Base-by-base conservation (phyloP, 495 filamentous ascomycete genomes). In the Penicillium bialowiezense region DNA sequence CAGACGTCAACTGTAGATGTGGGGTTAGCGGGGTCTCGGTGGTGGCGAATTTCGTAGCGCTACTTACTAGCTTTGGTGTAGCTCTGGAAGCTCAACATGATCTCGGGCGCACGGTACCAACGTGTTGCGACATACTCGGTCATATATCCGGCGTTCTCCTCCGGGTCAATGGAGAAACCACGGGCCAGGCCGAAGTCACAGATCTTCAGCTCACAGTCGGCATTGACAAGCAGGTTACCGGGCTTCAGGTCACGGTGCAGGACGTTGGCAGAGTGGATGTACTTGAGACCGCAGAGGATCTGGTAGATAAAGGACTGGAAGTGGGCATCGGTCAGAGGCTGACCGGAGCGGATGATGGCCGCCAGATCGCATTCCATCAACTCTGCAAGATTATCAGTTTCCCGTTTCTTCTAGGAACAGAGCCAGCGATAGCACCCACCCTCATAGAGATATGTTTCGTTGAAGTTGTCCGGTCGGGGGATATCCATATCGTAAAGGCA, bases 401-500 rank as follows among this genome's bases (percentile, higher is more conserved):
- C 20, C 38, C 44, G 24, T 43, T 41, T 8, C 23, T 9, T 14
- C n/a, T n/a, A n/a, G 33, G 19, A 18, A 34, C 23, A 43, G 23
- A 24, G 2, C 34, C 40, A 21, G 23, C 8, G 7, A 1, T 26
- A 23, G 15, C 32, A 34, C 48, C 73, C 58, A 96, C 92, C 93
- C 81, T 97, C 92, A 59, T 97, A 97, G 35, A 98, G 84, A 76
- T 98, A 98, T 44, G 90, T 92, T 75, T 98, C 93, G 70, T 97
- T 98, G 74, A 98, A 98, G 74, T 95, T 96, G 29, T 98, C 92
- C 23, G 93, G 93, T 64, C 90, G 80, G 33, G 93, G 93, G 62
- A 98, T 97, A 64, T 98, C 93, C 93, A 98, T 97, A 72, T 97
- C 95, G 73, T 97, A 98, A 37, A 98, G 80, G 70, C 93, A 97